Conservation (phyloP, 1,284 basidiomycete species). For the Lignosus rhinocerotis region DNA sequence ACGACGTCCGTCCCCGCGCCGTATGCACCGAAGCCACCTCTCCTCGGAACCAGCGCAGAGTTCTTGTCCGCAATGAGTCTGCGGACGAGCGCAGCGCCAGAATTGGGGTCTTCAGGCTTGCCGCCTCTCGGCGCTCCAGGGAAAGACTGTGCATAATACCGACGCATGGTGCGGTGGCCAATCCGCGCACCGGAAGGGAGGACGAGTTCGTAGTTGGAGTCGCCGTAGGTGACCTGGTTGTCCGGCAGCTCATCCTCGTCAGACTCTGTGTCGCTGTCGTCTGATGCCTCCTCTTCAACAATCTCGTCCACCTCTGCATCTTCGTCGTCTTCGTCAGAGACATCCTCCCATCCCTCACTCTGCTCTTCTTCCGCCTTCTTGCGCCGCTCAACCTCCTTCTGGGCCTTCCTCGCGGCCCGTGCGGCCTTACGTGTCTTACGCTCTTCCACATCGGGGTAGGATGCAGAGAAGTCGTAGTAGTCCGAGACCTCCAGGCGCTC, state of each 20-base stretch:
- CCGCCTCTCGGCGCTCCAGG: constrained; percentile 36
- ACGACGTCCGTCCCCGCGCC: constrained; percentile 81
- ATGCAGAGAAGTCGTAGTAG: constrained; percentile 89
- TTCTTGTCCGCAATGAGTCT: constrained; percentile 79
- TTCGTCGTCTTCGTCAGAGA: constrained; percentile 46
- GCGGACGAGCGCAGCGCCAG: constrained; percentile 73
- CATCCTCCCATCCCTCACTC: constrained; percentile 66
- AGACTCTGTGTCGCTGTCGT: constrained; percentile 34
- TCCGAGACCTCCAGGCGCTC: constrained; percentile 90
- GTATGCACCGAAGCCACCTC: constrained; percentile 84
- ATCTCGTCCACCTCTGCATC: constrained; percentile 57
- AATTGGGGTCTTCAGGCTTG: constrained; percentile 62
- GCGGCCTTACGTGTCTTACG: constrained; percentile 34
- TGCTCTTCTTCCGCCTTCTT: constrained; percentile 40
- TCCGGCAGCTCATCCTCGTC: constrained; percentile 50
- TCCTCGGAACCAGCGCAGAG: constrained; percentile 79
- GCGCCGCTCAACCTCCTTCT: constrained; percentile 31
- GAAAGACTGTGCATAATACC: constrained; percentile 89
- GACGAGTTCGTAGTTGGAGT: constrained; percentile 86
- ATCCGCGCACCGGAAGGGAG: constrained; percentile 92
- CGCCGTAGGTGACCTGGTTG: constrained; percentile 67
- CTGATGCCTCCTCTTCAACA: constrained; percentile 39
- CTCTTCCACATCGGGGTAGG: constrained; percentile 66
- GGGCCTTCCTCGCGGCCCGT: constrained; percentile 28
- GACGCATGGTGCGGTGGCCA: constrained; percentile 86